These are phyloP conservation scores for Apostasia shenzhenica DNA, from an alignment of 106 monocot species.

Conservation along the genomic window DNA sequence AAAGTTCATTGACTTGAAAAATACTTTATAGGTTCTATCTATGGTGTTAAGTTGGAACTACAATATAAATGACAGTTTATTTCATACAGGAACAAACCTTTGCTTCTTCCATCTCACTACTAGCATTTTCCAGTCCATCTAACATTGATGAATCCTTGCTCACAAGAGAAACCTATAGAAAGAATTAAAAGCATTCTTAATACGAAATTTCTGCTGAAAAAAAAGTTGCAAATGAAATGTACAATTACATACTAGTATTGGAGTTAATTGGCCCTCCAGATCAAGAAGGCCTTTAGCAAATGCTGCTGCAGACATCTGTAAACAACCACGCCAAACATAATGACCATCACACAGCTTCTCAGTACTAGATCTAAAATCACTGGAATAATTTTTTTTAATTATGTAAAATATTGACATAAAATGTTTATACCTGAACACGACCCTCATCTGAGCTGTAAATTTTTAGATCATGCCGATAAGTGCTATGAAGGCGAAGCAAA, in stretches of 20 bases:
- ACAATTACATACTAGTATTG: constrained; percentile 62
- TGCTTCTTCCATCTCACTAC: constrained; percentile 84
- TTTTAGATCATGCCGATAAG: constrained; percentile 93
- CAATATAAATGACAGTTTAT: background rate
- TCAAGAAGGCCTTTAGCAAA: constrained; percentile 99
- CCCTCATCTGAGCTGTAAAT: constrained; percentile 99
- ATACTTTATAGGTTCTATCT: too few species aligned
- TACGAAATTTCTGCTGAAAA: background rate
- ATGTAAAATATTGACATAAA: background rate
- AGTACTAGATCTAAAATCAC: too few species aligned
- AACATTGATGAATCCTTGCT: constrained; percentile 99
- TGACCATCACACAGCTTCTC: too few species aligned
- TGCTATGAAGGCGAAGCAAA: constrained; percentile 98
- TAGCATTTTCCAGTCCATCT: constrained; percentile 98
- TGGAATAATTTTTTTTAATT: too few species aligned
- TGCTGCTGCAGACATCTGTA: constrained; percentile 98
- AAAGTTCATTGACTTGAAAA: background rate
- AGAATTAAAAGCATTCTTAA: background rate
- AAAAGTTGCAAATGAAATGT: constrained; percentile 6
- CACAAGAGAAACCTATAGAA: constrained; percentile 86
- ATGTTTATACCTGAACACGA: constrained; percentile 78
- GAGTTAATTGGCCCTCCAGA: constrained; percentile 93
- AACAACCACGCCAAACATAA: constrained; percentile 3
- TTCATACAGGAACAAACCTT: constrained; percentile 47
- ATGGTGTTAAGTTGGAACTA: background rate